Percentiles rank a stretch among this genome's conserved stretches.
Evolutionary conservation across 306 rosid species (phyloP).

Genomic region (Prunus fruticosa): DNA sequence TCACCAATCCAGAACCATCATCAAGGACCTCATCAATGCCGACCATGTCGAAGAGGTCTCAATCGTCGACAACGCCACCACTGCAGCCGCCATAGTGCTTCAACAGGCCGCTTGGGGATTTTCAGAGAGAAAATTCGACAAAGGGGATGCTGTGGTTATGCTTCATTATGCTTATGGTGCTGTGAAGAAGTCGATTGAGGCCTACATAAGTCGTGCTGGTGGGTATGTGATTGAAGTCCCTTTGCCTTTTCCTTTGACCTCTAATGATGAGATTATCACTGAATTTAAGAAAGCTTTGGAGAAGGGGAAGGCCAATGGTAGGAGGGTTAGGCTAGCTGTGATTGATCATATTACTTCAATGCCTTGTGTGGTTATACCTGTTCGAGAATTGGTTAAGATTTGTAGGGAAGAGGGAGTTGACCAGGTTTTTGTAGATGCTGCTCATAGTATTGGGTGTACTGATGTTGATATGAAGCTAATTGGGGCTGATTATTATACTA

Average conservation of each 20-base stretch:
- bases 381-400: slow-evolving; percentile 73
- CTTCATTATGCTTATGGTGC: slow-evolving; percentile 91
- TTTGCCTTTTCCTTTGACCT: slow-evolving; percentile 77
- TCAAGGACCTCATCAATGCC: slow-evolving; percentile 69
- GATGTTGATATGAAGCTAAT: slow-evolving; percentile 84
- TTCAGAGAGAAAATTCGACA: slow-evolving; percentile 56
- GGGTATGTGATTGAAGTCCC: slow-evolving; percentile 80
- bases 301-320: slow-evolving; percentile 67
- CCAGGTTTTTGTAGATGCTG: slow-evolving; percentile 90
- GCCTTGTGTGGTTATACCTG: slow-evolving; percentile 89
- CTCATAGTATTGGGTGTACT: slow-evolving; percentile 86
- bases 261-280: slow-evolving; percentile 61
- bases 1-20: slow-evolving; percentile 52
- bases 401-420: slow-evolving; percentile 97
- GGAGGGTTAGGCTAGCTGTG: slow-evolving; percentile 75
- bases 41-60: slow-evolving; percentile 73
- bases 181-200: slow-evolving; percentile 88
- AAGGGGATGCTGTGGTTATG: slow-evolving; percentile 79
- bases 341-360: slow-evolving; percentile 95
- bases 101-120: slow-evolving; percentile 81
- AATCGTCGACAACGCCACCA: slow-evolving; percentile 96
- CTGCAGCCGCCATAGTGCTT: slow-evolving; percentile 94
- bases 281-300: slow-evolving; percentile 75
- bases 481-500: slow-evolving; percentile 95
- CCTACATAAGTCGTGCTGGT: slow-evolving; percentile 83